Base-by-base conservation (phyloP, 306 rosid species). In the Nissolia schottii region DNA sequence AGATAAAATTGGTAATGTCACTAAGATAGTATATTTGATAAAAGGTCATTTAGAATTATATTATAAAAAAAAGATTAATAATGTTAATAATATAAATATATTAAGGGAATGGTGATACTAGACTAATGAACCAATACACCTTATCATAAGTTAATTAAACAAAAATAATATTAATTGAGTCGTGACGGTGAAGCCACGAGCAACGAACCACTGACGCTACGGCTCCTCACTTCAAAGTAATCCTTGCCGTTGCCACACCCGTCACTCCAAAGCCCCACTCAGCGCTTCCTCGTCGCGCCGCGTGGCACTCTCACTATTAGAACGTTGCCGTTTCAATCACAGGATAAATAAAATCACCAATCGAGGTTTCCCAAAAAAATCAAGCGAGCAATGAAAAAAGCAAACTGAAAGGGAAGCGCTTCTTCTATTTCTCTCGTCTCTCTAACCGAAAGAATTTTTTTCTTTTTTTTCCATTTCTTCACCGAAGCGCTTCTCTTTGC, bases 111-210 rank as follows among this genome's bases (percentile, higher is more conserved):
- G n/a, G n/a, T n/a, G n/a, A n/a, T n/a, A n/a, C n/a, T n/a, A n/a
- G n/a, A n/a, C n/a, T n/a, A n/a, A n/a, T n/a, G n/a, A n/a, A n/a
- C n/a, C n/a, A n/a, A n/a, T n/a, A n/a, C n/a, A n/a, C n/a, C n/a
- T n/a, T n/a, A n/a, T n/a, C n/a, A 1, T 23, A 8, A 22, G 18
- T 5, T 45, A 16, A 14, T n/a, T 45, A 45, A 43, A 14, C 7
- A 15, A 43, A 11, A 11, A 4, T 9, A 24, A 9, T 24, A 25
- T 3, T 31, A 24, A 9, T 64, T 18, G 34, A 28, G 61, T 48
- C 6, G 41, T 63, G 51, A 62, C 84, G 86, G 77, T 13, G 74
- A 84, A 78, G 77, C 70, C 59, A 80, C 55, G 73, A 58, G 73
- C 14, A 66, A 24, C 74, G 27, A 67, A 20, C 82, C 76, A 25